Conservation (phyloP, 2,329 filamentous ascomycete genomes). For the Corniculantispora saksenae region DNA sequence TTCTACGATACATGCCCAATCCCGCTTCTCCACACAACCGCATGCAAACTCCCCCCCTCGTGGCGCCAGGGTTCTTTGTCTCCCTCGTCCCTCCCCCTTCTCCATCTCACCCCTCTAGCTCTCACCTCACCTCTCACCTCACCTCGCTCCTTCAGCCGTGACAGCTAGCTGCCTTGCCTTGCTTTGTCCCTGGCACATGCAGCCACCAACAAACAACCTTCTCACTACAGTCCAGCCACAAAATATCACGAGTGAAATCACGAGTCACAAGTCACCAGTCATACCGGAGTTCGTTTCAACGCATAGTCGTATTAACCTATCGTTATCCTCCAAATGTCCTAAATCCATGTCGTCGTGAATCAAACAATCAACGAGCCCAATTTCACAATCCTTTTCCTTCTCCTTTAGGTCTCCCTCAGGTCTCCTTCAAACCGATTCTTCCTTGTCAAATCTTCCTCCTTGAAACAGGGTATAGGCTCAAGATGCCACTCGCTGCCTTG, state of each 20-base stretch:
- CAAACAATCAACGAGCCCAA: too few relatives aligned
- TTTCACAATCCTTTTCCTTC: too few relatives aligned
- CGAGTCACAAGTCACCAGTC: too few relatives aligned
- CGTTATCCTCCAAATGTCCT: not conserved
- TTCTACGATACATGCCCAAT: not conserved
- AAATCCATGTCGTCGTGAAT: slow-evolving; percentile 10
- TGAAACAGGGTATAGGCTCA: slow-evolving; percentile 12
- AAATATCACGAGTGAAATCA: too few relatives aligned
- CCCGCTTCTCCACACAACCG: too few relatives aligned
- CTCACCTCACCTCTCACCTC: slow-evolving; percentile 15
- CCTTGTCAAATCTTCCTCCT: not conserved
- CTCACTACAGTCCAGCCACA: too few relatives aligned
- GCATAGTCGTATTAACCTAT: not conserved
- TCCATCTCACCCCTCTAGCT: slow-evolving; percentile 17
- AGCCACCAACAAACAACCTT: too few relatives aligned
- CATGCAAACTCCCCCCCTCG: too few relatives aligned
- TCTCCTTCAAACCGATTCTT: too few relatives aligned
- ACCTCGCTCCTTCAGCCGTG: too few relatives aligned
- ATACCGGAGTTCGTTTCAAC: not conserved
- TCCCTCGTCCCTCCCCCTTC: not conserved
- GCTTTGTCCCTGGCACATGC: not conserved
- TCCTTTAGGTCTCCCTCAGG: too few relatives aligned
- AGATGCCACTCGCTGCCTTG: slow-evolving; percentile 11
- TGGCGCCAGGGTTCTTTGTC: too few relatives aligned
- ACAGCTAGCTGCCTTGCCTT: not conserved